Percentiles rank a stretch among this genome's conserved stretches.
Conservation (phyloP, 257 asterid species). For the Solanum pimpinellifolium region DNA sequence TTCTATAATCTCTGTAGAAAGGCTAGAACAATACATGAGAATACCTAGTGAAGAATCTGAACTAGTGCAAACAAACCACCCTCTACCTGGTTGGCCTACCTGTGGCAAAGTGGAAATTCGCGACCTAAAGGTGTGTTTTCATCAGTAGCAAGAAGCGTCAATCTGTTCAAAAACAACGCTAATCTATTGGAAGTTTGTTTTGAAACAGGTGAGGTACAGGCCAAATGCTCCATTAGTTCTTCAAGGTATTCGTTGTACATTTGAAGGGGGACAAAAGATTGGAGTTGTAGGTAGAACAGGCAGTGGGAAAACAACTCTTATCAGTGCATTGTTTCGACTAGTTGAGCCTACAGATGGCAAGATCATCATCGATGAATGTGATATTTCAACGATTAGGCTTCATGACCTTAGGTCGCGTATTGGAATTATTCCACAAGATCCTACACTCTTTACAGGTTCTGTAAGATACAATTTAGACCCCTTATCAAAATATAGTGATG, state of each 20-base stretch:
- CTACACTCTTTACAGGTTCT: background rate
- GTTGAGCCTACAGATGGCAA: conserved; percentile 1
- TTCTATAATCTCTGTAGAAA: background rate
- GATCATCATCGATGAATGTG: background rate
- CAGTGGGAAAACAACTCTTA: conserved; percentile 7
- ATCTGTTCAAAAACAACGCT: background rate
- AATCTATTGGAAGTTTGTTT: background rate
- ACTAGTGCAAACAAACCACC: background rate
- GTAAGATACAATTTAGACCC: background rate
- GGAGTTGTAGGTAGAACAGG: conserved; percentile 12
- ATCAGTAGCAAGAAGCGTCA: background rate
- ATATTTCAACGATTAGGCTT: background rate
- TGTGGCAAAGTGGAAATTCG: background rate
- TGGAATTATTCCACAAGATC: conserved; percentile 1
- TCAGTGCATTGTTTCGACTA: background rate
- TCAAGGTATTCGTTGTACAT: background rate
- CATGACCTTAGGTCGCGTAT: background rate
- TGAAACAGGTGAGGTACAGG: background rate
- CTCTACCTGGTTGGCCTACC: background rate
- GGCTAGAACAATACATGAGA: background rate
- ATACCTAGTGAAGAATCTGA: background rate
- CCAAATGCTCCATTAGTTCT: background rate
- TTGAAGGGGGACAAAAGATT: conserved; percentile 1
- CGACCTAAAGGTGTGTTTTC: background rate
- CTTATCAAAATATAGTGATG: background rate